Conservation (phyloP, 1,284 basidiomycete genomes). For the Meripilus lineatus region DNA sequence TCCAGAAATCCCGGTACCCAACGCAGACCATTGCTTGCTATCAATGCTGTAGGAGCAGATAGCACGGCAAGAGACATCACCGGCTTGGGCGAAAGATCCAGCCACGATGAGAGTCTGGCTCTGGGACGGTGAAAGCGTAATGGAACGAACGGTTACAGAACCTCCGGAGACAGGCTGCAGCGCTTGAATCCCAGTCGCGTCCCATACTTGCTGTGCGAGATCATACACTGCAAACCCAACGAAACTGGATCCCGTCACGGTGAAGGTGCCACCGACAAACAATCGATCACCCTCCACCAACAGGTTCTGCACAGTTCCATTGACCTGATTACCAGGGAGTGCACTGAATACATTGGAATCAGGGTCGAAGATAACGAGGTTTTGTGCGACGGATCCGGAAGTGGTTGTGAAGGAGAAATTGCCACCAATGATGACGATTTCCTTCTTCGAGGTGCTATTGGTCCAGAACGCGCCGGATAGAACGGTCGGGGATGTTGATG, state of each 20-base stretch:
- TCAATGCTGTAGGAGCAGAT: conserved; percentile 77
- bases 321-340: conserved; percentile 55
- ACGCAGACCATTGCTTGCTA: conserved; percentile 71
- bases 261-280: conserved; percentile 82
- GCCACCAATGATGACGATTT: conserved; percentile 82
- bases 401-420: conserved; percentile 71
- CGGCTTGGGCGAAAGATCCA: conserved; percentile 81
- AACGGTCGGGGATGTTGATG: conserved; percentile 72
- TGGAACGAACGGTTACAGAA: conserved; percentile 67
- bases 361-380: conserved; percentile 75
- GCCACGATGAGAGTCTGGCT: conserved; percentile 73
- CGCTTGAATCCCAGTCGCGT: conserved; percentile 48
- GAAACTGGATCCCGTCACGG: conserved; percentile 45
- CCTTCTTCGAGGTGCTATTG: conserved; percentile 62
- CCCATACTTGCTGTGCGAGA: conserved; percentile 58
- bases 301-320: conserved; percentile 71
- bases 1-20: conserved; percentile 82
- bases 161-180: conserved; percentile 52
- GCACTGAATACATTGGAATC: conserved; percentile 44
- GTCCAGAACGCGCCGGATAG: conserved; percentile 89
- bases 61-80: conserved; percentile 69
- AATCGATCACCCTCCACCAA: conserved; percentile 61
- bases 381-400: conserved; percentile 41
- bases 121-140: conserved; percentile 62
- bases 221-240: conserved; percentile 78